These are phyloP conservation scores for Flaveria bidentis DNA, from an alignment of 129 eudicot species.

Conservation along the genomic window DNA sequence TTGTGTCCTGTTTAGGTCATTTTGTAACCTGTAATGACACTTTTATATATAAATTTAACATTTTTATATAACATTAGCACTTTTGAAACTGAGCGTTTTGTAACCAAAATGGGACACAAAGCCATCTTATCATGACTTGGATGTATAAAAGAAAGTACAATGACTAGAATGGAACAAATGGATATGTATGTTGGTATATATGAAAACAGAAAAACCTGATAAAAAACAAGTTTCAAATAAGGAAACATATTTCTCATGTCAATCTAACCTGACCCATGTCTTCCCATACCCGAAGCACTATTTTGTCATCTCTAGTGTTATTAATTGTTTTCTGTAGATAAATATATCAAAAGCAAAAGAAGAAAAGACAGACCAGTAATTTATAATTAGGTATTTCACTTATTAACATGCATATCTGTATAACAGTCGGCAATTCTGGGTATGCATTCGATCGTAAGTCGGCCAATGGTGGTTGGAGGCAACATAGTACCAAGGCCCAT, in stretches of 20 bases:
- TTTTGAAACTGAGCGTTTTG: neutral
- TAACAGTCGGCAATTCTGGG: slow-evolving; percentile 88
- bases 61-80: neutral
- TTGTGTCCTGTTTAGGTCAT: neutral
- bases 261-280: neutral
- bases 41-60: neutral
- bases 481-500: slow-evolving; percentile 81
- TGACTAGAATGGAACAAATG: neutral
- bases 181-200: neutral
- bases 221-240: neutral
- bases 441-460: slow-evolving; percentile 84
- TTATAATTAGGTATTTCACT: neutral
- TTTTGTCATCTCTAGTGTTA: neutral
- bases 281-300: neutral
- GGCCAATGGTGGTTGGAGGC: slow-evolving; percentile 97
- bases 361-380: no score
- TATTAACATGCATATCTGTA: neutral
- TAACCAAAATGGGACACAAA: neutral
- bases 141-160: neutral
- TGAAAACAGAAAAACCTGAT: neutral
- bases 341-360: neutral
- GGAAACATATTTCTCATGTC: neutral
- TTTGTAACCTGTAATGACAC: neutral
- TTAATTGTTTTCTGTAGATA: neutral
- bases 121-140: neutral